Conservation (phyloP, 768 basidiomycete genomes). For the Favolaschia claudopus region DNA sequence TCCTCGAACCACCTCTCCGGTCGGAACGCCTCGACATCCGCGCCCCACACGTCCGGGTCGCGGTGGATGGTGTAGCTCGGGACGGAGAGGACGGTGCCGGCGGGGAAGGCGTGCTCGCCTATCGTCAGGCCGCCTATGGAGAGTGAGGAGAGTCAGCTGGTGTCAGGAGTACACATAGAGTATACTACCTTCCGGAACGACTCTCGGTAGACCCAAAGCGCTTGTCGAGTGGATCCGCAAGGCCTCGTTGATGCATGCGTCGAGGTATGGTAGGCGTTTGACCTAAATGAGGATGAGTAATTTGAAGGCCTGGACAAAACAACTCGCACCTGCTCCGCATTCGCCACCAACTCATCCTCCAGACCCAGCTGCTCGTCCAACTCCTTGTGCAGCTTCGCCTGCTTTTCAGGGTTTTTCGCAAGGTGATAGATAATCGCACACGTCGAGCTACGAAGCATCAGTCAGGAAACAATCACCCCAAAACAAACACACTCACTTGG, state of each 20-base stretch:
- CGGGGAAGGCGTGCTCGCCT: constrained; percentile 65
- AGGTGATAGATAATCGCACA: constrained; percentile 85
- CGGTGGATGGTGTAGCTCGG: constrained; percentile 88
- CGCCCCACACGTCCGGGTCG: constrained; percentile 75
- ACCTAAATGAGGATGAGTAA: too few species aligned
- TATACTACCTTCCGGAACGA: constrained; percentile 68
- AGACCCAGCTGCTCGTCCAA: constrained; percentile 52
- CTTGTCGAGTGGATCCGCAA: constrained; percentile 88
- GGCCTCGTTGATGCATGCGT: constrained; percentile 88
- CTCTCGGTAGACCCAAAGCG: constrained; percentile 81
- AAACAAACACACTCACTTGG: constrained; percentile 66
- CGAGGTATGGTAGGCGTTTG: constrained; percentile 81
- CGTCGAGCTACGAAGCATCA: constrained; percentile 64
- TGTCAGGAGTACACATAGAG: constrained; percentile 77
- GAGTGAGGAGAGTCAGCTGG: constrained; percentile 81
- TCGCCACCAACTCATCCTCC: constrained; percentile 64
- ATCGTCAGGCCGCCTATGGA: constrained; percentile 76
- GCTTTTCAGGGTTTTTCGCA: constrained; percentile 56
- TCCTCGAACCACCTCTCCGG: constrained; percentile 89
- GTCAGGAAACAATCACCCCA: not conserved
- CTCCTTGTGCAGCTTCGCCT: constrained; percentile 65
- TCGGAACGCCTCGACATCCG: constrained; percentile 74
- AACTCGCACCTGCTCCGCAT: constrained; percentile 70
- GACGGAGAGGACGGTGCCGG: constrained; percentile 79
- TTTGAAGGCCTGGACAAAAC: too few species aligned